Evolutionary conservation across 495 filamentous ascomycete genomes (phyloP).

Genomic region (Margaritispora aquatica): DNA sequence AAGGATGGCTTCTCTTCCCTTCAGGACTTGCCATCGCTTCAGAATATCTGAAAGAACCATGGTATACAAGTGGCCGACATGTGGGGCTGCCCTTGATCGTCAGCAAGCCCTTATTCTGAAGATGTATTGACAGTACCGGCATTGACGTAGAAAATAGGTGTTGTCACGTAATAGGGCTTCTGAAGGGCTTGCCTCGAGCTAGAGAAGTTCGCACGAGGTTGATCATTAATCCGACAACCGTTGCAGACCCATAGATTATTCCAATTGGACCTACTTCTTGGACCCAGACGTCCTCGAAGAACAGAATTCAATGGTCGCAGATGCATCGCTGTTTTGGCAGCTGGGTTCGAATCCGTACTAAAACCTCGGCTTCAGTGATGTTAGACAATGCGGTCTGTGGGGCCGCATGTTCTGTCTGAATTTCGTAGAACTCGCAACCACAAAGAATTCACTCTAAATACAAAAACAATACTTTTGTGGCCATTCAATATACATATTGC

Average conservation of each 20-base stretch:
- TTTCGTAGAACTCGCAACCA: neutral
- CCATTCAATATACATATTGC: neutral
- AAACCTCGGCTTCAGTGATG: neutral
- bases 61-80: conserved; percentile 91
- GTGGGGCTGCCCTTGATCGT: conserved; percentile 58
- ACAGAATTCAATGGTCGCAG: neutral
- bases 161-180: conserved; percentile 95
- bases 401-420: neutral
- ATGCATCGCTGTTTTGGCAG: neutral
- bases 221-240: conserved; percentile 3
- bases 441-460: neutral
- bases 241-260: conserved; percentile 16
- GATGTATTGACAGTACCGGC: conserved; percentile 52
- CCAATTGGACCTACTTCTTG: neutral
- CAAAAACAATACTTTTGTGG: neutral
- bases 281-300: neutral
- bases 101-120: neutral
- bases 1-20: conserved; percentile 63
- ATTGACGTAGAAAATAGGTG: conserved; percentile 99
- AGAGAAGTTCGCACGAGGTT: conserved; percentile 5
- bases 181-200: conserved; percentile 19
- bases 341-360: neutral
- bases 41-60: conserved; percentile 87
- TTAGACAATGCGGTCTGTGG: neutral
- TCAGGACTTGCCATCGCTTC: conserved; percentile 84